These are phyloP conservation scores for Suillus hirtellus DNA, from an alignment of 768 basidiomycete species.

Conservation along the genomic window DNA sequence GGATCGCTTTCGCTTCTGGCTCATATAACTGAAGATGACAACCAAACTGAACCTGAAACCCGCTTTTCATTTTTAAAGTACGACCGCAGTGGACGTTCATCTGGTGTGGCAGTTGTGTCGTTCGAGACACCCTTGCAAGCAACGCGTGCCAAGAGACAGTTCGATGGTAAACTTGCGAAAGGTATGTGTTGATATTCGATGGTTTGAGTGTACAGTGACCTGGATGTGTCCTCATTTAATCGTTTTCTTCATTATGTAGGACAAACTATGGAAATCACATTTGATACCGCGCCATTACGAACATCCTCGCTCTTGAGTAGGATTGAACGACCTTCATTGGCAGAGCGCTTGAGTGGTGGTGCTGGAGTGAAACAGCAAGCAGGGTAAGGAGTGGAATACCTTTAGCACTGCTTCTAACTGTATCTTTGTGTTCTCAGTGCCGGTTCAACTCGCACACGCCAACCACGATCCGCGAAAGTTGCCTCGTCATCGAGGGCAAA, in stretches of 20 bases:
- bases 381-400: constrained; percentile 18
- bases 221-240: constrained; percentile 11
- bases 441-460: constrained; percentile 49
- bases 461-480: constrained; percentile 24
- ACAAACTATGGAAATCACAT: constrained; percentile 75
- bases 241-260: constrained; percentile 42
- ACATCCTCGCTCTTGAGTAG: constrained; percentile 70
- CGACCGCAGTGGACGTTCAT: constrained; percentile 93
- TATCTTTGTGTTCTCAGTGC: constrained; percentile 11
- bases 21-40: constrained; percentile 34
- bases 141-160: constrained; percentile 78
- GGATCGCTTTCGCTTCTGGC: constrained; percentile 46
- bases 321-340: constrained; percentile 72
- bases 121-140: constrained; percentile 83
- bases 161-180: constrained; percentile 85
- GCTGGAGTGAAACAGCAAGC: constrained; percentile 27
- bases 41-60: constrained; percentile 60
- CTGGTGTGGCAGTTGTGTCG: constrained; percentile 75
- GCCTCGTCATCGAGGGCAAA: constrained; percentile 20
- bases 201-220: not conserved
- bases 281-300: constrained; percentile 48
- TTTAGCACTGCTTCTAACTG: not conserved
- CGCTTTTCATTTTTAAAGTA: constrained; percentile 66
- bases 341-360: constrained; percentile 60
- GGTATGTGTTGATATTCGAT: constrained; percentile 44